These are phyloP conservation scores for Stygiomarasmius scandens DNA, from an alignment of 1,284 basidiomycete species.

Conservation along the genomic window DNA sequence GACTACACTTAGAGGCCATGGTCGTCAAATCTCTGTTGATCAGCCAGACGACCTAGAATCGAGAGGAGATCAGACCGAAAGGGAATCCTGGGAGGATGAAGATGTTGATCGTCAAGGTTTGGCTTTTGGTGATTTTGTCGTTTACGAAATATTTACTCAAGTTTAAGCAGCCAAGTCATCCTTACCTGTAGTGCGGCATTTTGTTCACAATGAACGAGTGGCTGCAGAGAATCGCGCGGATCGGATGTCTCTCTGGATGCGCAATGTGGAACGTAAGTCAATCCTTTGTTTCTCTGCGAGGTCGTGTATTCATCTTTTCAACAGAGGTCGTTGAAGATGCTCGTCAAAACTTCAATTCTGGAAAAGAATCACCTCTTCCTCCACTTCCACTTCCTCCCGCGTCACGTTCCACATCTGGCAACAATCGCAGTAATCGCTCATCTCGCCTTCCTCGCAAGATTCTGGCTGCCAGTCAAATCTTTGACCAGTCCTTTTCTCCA, in stretches of 20 bases:
- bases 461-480: conserved; percentile 72
- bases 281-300: conserved; percentile 6
- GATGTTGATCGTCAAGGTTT: conserved; percentile 43
- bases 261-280: conserved; percentile 73
- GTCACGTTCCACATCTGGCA: conserved; percentile 47
- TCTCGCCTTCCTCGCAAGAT: conserved; percentile 60
- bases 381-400: conserved; percentile 62
- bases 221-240: conserved; percentile 60
- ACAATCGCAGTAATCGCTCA: conserved; percentile 44
- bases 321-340: conserved; percentile 78
- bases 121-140: conserved; percentile 8
- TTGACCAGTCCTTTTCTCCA: conserved; percentile 31
- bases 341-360: conserved; percentile 66
- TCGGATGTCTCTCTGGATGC: conserved; percentile 76
- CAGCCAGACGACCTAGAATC: conserved; percentile 30
- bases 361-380: conserved; percentile 49
- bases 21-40: conserved; percentile 37
- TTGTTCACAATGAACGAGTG: conserved; percentile 51
- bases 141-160: background rate
- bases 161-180: conserved; percentile 43
- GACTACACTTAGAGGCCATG: conserved; percentile 43
- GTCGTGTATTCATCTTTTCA: conserved; percentile 19
- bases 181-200: conserved; percentile 52
- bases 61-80: conserved; percentile 28
- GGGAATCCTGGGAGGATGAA: conserved; percentile 55